Percentiles rank a stretch among this genome's conserved stretches.
Evolutionary conservation across 768 basidiomycete species (phyloP).

Genomic region (Leccinum subtestaceum): DNA sequence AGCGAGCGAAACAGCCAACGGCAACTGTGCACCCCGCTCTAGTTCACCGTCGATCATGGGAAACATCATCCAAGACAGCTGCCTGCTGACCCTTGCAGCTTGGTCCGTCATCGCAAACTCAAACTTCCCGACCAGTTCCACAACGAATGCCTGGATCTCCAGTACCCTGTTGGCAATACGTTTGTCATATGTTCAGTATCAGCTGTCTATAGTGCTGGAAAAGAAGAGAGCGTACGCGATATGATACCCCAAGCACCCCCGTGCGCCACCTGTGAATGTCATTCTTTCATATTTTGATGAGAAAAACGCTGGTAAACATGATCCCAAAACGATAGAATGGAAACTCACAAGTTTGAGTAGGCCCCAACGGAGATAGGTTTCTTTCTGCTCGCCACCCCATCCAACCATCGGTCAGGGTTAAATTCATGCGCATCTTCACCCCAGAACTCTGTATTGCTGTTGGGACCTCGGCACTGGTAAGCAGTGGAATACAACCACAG

Average conservation of each 20-base stretch:
- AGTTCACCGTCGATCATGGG: slow-evolving; percentile 34
- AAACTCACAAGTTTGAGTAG: slow-evolving; percentile 29
- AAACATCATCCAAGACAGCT: slow-evolving; percentile 27
- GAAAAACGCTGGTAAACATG: neutral
- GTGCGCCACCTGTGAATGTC: slow-evolving; percentile 18
- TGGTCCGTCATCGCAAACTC: slow-evolving; percentile 37
- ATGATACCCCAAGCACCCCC: slow-evolving; percentile 24
- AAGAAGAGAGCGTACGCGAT: neutral
- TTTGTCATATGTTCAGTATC: neutral
- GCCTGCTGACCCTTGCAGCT: slow-evolving; percentile 26
- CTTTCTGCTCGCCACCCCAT: slow-evolving; percentile 12
- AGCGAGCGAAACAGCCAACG: slow-evolving; percentile 10
- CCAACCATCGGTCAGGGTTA: slow-evolving; percentile 23
- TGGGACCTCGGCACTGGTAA: neutral
- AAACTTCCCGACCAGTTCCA: slow-evolving; percentile 52
- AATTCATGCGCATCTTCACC: slow-evolving; percentile 32
- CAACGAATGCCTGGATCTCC: neutral
- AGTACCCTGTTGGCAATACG: neutral
- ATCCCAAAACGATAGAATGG: neutral
- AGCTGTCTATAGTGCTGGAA: neutral
- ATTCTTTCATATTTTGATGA: slow-evolving; percentile 6
- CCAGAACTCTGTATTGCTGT: slow-evolving; percentile 30
- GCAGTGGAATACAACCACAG: neutral
- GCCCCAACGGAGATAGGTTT: slow-evolving; percentile 24
- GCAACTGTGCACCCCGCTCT: slow-evolving; percentile 28